These are phyloP conservation scores for Trypanosoma conorhini DNA, from an alignment of 208 protist species.

Conservation along the genomic window DNA sequence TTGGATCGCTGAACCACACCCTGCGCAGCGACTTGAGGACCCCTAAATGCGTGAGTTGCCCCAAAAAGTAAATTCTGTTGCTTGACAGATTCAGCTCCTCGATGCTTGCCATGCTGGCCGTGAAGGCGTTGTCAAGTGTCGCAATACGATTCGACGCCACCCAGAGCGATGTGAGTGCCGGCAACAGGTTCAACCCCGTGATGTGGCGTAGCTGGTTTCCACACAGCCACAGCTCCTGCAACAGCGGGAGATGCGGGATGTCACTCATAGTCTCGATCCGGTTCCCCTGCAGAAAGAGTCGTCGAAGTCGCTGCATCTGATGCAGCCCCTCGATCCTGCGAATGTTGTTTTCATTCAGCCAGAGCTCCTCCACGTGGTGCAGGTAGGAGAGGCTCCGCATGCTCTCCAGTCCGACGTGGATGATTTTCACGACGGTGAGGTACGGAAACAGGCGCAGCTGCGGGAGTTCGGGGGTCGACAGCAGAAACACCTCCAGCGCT, in stretches of 20 bases:
- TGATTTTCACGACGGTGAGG: constrained; percentile 73
- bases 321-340: constrained; percentile 67
- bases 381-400: constrained; percentile 74
- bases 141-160: constrained; percentile 79
- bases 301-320: constrained; percentile 65
- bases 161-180: constrained; percentile 75
- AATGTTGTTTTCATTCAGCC: constrained; percentile 90
- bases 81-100: constrained; percentile 91
- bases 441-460: constrained; percentile 72
- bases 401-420: constrained; percentile 67
- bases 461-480: constrained; percentile 59
- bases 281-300: constrained; percentile 87
- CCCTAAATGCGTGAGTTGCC: constrained; percentile 78
- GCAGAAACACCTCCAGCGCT: constrained; percentile 84
- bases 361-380: constrained; percentile 83
- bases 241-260: constrained; percentile 61
- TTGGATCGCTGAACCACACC: constrained; percentile 85
- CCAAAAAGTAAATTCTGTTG: constrained; percentile 86
- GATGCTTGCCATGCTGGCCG: constrained; percentile 43
- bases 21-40: constrained; percentile 63
- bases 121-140: constrained; percentile 53
- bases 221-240: constrained; percentile 82
- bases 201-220: constrained; percentile 64
- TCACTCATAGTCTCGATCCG: constrained; percentile 78
- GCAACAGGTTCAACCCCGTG: constrained; percentile 46